phyloP scores from a whole-genome alignment of 2,329 filamentous ascomycete species.

The Elsinoe arachidis region DNA sequence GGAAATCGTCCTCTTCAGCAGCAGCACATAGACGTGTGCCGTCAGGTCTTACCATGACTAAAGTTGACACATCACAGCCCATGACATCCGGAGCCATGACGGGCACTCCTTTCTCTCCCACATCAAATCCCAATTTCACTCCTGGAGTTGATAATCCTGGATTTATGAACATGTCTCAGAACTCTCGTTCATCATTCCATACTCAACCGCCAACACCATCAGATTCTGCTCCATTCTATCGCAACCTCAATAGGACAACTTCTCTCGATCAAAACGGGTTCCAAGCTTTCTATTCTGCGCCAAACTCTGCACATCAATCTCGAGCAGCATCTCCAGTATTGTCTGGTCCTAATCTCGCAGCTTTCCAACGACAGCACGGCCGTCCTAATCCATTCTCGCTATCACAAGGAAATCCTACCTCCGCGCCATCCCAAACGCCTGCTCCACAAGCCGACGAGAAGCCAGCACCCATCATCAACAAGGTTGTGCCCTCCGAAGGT shows the following conservation, averaged over 20 bases:
- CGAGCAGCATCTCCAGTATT: slow-evolving; percentile 64
- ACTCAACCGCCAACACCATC: slow-evolving; percentile 60
- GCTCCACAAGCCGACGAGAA: slow-evolving; percentile 12
- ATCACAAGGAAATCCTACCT: background rate
- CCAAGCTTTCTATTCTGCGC: slow-evolving; percentile 58
- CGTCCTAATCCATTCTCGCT: slow-evolving; percentile 15
- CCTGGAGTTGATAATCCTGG: slow-evolving; percentile 11
- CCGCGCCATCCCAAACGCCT: slow-evolving; percentile 2
- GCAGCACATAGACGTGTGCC: slow-evolving; percentile 52
- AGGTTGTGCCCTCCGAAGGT: slow-evolving; percentile 74
- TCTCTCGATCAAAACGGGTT: slow-evolving; percentile 53
- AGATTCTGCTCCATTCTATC: slow-evolving; percentile 49
- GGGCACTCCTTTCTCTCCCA: slow-evolving; percentile 31
- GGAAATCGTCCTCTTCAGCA: slow-evolving; percentile 48
- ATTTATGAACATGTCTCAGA: slow-evolving; percentile 17
- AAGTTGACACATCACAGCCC: slow-evolving; percentile 51
- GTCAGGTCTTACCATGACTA: slow-evolving; percentile 70
- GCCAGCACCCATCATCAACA: slow-evolving; percentile 59
- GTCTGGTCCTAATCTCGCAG: slow-evolving; percentile 27
- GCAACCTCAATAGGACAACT: slow-evolving; percentile 17
- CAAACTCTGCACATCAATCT: slow-evolving; percentile 64
- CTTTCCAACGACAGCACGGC: slow-evolving; percentile 24
- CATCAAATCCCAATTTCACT: slow-evolving; percentile 29
- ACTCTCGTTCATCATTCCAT: slow-evolving; percentile 36
- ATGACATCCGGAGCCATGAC: slow-evolving; percentile 23